Percentiles rank a stretch among this genome's conserved stretches.
Evolutionary conservation across 73 alveolate genomes (phyloP).

Genomic region (Tetrahymena malaccensis): DNA sequence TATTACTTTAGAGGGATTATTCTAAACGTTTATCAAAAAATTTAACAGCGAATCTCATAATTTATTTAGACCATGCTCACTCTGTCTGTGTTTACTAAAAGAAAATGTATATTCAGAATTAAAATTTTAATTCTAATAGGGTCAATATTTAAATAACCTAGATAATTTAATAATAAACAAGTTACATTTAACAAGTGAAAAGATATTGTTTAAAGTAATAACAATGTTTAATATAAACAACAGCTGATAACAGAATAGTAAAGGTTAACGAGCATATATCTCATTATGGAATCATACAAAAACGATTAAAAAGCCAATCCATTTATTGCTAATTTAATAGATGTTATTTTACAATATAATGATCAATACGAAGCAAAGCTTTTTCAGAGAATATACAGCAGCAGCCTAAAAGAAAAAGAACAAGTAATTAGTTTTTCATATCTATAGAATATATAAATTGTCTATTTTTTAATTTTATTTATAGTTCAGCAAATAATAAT

Average conservation of each 20-base stretch:
- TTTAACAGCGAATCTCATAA: not conserved
- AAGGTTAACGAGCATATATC: not conserved
- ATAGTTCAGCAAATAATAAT: not conserved
- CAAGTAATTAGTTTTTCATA: not conserved
- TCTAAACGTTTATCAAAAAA: not conserved
- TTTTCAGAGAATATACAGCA: not conserved
- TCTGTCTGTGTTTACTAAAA: not conserved
- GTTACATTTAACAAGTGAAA: not conserved
- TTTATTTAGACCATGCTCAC: not conserved
- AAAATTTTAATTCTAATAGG: not conserved
- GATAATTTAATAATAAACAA: not conserved
- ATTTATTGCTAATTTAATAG: not conserved
- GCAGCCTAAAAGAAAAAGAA: not conserved
- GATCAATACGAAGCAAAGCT: not conserved
- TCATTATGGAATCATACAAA: not conserved
- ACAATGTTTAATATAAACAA: not conserved
- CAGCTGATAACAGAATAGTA: not conserved
- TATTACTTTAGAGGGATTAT: not conserved
- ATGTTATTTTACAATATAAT: not conserved
- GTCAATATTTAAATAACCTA: not conserved
- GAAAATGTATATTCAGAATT: not conserved
- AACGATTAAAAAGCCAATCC: not conserved
- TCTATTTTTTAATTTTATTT: not conserved
- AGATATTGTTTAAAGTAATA: not conserved
- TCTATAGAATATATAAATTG: not conserved